Evolutionary conservation across 1,284 basidiomycete species (phyloP), one percentile per base, ranked within the genome.

Genomic region (Microbotryum lychnidis-dioicae): DNA sequence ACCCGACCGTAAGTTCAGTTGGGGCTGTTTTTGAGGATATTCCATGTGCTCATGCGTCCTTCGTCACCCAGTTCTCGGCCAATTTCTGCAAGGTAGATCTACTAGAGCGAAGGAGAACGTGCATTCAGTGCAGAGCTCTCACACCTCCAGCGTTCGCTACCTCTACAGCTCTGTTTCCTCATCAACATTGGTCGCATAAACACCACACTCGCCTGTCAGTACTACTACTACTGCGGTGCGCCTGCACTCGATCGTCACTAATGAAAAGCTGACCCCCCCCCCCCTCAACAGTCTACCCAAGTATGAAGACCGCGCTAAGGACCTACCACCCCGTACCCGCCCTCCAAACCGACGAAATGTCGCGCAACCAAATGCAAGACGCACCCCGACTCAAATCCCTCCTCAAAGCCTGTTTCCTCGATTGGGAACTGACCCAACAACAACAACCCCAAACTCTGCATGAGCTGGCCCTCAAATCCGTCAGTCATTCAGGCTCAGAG

Each of bases 121-220:
- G 31, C 1, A 6, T 9, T 8, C 31, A 31, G 31, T 9, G 31
- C 6, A 31, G 31, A 9, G 31, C 31, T 31, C 31, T 31, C 31
- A 31, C 31, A 31, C 31, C 31, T 4, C 37, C 14, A 42, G 16
- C 37, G 14, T 18, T 16, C 12, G 5, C 16, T 27, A 29, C 48
- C 27, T 50, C 31, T 50, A 27, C 64, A 88, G 78, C 82, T 92
- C 50, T 87, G 87, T 49, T 78, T 94, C 31, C 79, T 94, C 51
- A 88, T 91, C 55, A 94, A 94, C 71, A 86, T 92, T 54, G 91
- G 91, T n/a, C 80, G 90, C 61, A 89, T 94, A 74, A 94, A 93
- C 73, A 93, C 91, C 27, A 93, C 91, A 37, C 86, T 92, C 81
- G 91, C 91, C 61, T 93, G 88, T 90, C 74, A 79, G 85, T 77